Evolutionary conservation across 805 yeast species (phyloP), one percentile per base, ranked within the genome.

Genomic region (Pichia cephalocereana): DNA sequence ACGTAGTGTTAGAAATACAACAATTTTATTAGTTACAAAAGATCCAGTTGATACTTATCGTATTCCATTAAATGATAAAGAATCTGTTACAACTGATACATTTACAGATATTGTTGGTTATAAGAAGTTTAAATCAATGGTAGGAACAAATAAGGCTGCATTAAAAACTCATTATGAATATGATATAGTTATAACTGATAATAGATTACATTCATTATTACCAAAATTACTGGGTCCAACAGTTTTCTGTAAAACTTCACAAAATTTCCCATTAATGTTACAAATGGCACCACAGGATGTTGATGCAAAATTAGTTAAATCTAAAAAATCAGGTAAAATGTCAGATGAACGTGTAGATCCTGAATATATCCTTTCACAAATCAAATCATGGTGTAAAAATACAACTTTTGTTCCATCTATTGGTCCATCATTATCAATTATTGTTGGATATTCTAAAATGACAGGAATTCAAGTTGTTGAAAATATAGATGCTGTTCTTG

Each of bases 131-230:
- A 78, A 74, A 57, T 64, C 73, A 26, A 60, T 77, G 19, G 62
- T 73, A 10, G 59, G 61, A 17, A 75, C 71, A 52, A 67, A 72
- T 4, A 72, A 71, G 44, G 68, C 74, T 26, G 59, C 77, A 34
- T 71, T 69, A 44, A 75, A 72, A 43, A 55, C 81, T 1, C 78
- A 68, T 55, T 73, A 76, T 49, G 86, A 82, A 38, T 80, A 74
- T 59, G 95, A 86, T 57, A 56, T 82, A 28, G 70, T 87, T 2
- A 68, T 86, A 10, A 80, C 83, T 6, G 95, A 87, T 62, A 76
- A 80, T 46, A 68, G 93, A 52, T 73, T 86, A 2, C 80, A 79
- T 56, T 77, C 76, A 52, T 64, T 80, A 23, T 63, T 86, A 30
- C 85, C 86, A 0, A 66, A 67, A 2, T 62, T 83, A 0, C 63